Conservation (phyloP, 352 stramenopile species). For the Globisporangium perplexum region DNA sequence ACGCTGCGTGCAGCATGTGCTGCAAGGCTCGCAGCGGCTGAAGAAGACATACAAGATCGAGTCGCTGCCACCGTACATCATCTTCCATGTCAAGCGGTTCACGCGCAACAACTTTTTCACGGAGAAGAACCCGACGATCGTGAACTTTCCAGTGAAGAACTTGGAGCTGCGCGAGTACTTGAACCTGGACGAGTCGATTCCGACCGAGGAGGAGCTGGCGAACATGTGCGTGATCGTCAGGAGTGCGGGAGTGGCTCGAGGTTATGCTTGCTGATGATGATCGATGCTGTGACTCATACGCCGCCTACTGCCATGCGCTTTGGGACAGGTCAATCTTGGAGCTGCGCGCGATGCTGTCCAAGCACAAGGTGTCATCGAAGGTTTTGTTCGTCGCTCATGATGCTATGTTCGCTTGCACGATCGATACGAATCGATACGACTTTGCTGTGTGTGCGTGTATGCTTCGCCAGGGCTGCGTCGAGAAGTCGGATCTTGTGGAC, state of each 20-base stretch:
- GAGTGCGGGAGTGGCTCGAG: too few relatives aligned
- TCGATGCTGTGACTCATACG: background rate
- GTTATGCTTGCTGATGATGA: background rate
- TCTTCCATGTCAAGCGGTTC: conserved; percentile 97
- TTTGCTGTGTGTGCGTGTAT: background rate
- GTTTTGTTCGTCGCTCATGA: conserved; percentile 7
- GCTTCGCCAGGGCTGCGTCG: conserved; percentile 53
- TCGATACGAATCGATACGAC: background rate
- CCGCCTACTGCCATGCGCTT: background rate
- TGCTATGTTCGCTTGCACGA: background rate
- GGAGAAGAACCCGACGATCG: conserved; percentile 99
- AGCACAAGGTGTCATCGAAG: conserved; percentile 43
- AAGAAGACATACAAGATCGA: conserved; percentile 93
- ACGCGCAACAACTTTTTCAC: conserved; percentile 97
- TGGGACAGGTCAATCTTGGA: conserved; percentile 51
- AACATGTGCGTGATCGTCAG: conserved; percentile 19
- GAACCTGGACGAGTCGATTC: conserved; percentile 40
- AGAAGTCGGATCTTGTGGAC: conserved; percentile 72
- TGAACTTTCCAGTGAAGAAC: conserved; percentile 99
- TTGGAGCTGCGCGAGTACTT: conserved; percentile 94
- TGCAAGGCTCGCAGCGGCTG: conserved; percentile 76
- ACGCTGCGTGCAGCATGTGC: conserved; percentile 41
- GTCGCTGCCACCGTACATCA: conserved; percentile 92
- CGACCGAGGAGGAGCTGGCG: conserved; percentile 46
- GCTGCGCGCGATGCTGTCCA: conserved; percentile 46